These are phyloP conservation scores for Epichloe sibirici DNA, from an alignment of 2,329 filamentous ascomycete species.

Conservation along the genomic window DNA sequence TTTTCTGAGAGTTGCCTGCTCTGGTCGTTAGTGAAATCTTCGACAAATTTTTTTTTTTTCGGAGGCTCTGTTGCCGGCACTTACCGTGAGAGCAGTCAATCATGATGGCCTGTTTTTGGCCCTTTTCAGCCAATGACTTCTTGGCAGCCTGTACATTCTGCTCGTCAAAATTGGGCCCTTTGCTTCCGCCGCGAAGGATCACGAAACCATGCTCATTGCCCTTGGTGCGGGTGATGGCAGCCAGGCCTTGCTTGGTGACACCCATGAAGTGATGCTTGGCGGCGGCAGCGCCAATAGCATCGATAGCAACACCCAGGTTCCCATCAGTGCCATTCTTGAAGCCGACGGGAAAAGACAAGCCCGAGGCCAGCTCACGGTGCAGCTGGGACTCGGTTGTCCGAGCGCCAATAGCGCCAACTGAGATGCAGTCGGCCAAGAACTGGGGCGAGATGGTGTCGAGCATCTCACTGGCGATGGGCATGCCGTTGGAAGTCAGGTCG, in stretches of 20 bases:
- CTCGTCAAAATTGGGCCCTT: constrained; percentile 87
- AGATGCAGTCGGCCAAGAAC: constrained; percentile 93
- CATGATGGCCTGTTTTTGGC: constrained; percentile 84
- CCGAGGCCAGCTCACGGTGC: constrained; percentile 89
- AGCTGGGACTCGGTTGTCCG: constrained; percentile 94
- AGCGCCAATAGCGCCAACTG: constrained; percentile 87
- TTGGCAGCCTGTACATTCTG: constrained; percentile 70
- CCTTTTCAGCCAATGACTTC: constrained; percentile 69
- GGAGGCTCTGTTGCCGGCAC: constrained; percentile 13
- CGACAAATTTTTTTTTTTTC: background rate
- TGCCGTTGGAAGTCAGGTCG: constrained; percentile 73
- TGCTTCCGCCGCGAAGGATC: constrained; percentile 82
- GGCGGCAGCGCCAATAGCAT: constrained; percentile 80
- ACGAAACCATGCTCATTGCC: constrained; percentile 98
- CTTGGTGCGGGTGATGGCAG: constrained; percentile 82
- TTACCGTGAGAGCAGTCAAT: constrained; percentile 93
- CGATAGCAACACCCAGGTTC: constrained; percentile 79
- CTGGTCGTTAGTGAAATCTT: background rate
- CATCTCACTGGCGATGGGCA: constrained; percentile 97
- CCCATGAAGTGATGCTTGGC: constrained; percentile 95
- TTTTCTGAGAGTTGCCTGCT: constrained; percentile 86
- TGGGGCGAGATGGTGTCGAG: constrained; percentile 97
- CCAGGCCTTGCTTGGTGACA: constrained; percentile 93
- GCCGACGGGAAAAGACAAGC: constrained; percentile 91
- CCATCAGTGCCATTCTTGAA: constrained; percentile 99